Evolutionary conservation across 345 rosid species (phyloP), one percentile per base, ranked within the genome.

Genomic region (Microcos paniculata): DNA sequence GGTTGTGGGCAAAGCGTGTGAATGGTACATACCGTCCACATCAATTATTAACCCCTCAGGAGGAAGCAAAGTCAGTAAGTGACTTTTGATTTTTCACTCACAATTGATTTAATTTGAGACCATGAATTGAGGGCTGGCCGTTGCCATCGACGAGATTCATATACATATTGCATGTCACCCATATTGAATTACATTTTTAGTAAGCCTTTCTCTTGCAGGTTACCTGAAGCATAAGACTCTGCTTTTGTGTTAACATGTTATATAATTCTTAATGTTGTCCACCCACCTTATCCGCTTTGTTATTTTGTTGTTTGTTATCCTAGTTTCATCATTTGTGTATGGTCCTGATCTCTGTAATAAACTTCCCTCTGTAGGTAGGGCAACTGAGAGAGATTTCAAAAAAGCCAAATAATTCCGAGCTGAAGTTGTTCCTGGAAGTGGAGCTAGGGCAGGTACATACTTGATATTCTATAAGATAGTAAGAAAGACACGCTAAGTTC

Each of bases 1-100:
- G 96, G 96, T 72, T 91, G 28, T 91, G 96, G 96, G 93, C 93
- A 74, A 89, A 91, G 90, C 89, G 96, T 18, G 91, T 88, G 70
- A 91, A 89, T 75, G 89, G 88, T 75, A 91, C 96, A 23, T 91
- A 91, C 77, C 93, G 96, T 62, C 96, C 96, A 24, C 88, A 91
- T 74, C 85, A 93, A 43, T 90, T 88, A 46, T 69, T 89, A 79
- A 82, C 87, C 28, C 68, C 81, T 33, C 89, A 74, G 69, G 96
- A 91, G 80, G 90, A 91, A 81, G 84, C 83, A 42, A 92, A 89
- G 57, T 74, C 93, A 3, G 96, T 89, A 85, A 84, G 90, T 72
- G 46, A 6, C 72, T 56, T 70, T 55, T 62, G 58, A 35, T 68
- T 46, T 28, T 13, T 35, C n/a, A 30, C 14, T 30, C 30, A 42